Evolutionary conservation across 164 flowering plant genomes (phyloP).

Genomic region (Dillenia turbinata): DNA sequence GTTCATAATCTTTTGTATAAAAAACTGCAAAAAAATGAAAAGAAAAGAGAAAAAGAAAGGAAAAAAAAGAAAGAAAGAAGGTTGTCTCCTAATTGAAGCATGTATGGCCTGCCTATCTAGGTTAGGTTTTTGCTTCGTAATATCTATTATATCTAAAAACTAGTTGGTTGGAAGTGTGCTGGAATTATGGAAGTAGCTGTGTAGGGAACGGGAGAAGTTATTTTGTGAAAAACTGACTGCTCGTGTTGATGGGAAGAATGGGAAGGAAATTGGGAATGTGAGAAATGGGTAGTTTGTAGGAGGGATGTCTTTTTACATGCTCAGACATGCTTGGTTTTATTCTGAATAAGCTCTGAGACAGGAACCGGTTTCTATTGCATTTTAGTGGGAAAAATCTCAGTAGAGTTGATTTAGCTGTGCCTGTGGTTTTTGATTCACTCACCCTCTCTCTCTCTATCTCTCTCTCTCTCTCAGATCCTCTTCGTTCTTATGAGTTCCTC

Average conservation of each 20-base stretch:
- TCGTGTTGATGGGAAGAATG: slow-evolving; percentile 23
- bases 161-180: neutral
- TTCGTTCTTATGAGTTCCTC: no score
- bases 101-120: slow-evolving; percentile 9
- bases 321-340: slow-evolving; percentile 23
- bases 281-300: slow-evolving; percentile 15
- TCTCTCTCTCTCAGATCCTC: no score
- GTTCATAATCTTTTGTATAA: slow-evolving; percentile 8
- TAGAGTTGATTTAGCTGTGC: no score
- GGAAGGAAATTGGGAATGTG: slow-evolving; percentile 14
- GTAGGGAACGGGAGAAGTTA: slow-evolving; percentile 19
- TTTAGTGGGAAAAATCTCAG: neutral
- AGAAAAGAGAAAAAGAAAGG: neutral
- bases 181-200: slow-evolving; percentile 4
- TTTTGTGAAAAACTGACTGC: slow-evolving; percentile 38
- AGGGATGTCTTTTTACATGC: slow-evolving; percentile 17
- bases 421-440: no score
- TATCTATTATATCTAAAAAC: slow-evolving; percentile 1
- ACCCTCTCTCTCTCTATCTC: no score
- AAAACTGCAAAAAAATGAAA: slow-evolving; percentile 13
- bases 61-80: slow-evolving; percentile 2
- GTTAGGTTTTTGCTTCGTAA: slow-evolving; percentile 17
- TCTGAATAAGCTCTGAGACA: slow-evolving; percentile 22
- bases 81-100: slow-evolving; percentile 12
- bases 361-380: slow-evolving; percentile 6